phyloP scores from a whole-genome alignment of 2,329 filamentous ascomycete species.

The Tricladium varicosporioides region DNA sequence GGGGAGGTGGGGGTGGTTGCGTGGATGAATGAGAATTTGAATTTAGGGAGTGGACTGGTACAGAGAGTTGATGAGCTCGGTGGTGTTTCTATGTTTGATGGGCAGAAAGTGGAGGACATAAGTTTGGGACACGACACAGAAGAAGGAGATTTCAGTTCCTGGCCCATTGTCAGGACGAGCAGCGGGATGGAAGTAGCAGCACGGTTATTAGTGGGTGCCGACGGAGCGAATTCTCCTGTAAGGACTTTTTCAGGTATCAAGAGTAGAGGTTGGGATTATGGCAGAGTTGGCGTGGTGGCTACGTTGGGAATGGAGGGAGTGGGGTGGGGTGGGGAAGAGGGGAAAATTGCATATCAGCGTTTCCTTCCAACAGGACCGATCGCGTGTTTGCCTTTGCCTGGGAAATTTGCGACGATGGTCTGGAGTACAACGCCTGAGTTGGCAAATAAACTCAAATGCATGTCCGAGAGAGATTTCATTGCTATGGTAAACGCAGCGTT shows the following conservation, averaged over 20 bases:
- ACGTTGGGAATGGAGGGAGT: constrained; percentile 71
- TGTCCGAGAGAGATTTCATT: constrained; percentile 70
- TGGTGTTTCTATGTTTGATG: constrained; percentile 69
- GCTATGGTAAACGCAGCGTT: constrained; percentile 94
- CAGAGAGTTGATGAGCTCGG: constrained; percentile 68
- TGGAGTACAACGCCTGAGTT: constrained; percentile 89
- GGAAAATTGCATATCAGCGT: constrained; percentile 85
- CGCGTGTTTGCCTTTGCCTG: constrained; percentile 85
- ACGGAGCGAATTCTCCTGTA: constrained; percentile 93
- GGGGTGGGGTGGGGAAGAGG: constrained; percentile 51
- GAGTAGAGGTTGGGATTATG: constrained; percentile 90
- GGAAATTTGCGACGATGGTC: constrained; percentile 79
- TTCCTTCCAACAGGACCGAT: constrained; percentile 92
- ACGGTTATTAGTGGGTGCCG: constrained; percentile 84
- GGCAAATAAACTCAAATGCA: constrained; percentile 74
- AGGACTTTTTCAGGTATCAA: constrained; percentile 84
- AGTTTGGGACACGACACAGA: constrained; percentile 67
- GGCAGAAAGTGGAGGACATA: constrained; percentile 77
- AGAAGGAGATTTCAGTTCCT: constrained; percentile 74
- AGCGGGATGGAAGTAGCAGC: constrained; percentile 67
- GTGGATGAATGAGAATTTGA: constrained; percentile 95
- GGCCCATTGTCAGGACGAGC: constrained; percentile 79
- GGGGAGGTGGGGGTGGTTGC: constrained; percentile 64
- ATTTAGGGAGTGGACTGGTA: constrained; percentile 78
- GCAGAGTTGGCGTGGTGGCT: constrained; percentile 85